Evolutionary conservation across 192 early-diverging fungal species (phyloP).

Genomic region (Backusella morwellensis): DNA sequence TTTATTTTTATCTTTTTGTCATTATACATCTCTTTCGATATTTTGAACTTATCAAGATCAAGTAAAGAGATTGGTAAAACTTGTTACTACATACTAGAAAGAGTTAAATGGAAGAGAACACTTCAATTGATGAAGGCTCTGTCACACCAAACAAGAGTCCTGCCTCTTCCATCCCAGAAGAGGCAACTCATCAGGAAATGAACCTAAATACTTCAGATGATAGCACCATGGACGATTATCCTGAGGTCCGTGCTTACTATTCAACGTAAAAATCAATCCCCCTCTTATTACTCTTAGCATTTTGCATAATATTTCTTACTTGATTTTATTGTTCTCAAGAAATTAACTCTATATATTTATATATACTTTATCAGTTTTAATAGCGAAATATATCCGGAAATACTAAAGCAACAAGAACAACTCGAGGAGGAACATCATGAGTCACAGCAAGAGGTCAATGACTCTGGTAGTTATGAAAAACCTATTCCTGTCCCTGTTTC

Average conservation of each 20-base stretch:
- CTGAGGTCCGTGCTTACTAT: constrained; percentile 30
- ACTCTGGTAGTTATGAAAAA: background rate
- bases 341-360: background rate
- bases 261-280: constrained; percentile 15
- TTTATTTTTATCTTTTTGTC: background rate
- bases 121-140: constrained; percentile 2
- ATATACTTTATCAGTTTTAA: background rate
- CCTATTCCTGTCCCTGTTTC: background rate
- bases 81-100: background rate
- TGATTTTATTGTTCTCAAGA: background rate
- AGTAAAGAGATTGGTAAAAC: background rate
- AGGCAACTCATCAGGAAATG: background rate
- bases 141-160: background rate
- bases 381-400: background rate
- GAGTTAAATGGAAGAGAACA: background rate
- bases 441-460: background rate
- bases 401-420: background rate
- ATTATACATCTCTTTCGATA: background rate
- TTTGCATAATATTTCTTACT: background rate
- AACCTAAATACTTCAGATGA: background rate
- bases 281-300: background rate
- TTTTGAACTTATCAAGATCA: background rate
- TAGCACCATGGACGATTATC: background rate
- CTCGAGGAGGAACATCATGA: background rate
- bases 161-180: background rate